A percentile compares a stretch with the other conserved stretches of the same genome.
These are phyloP conservation scores for Euphorbia tirucalli DNA, from an alignment of 345 rosid species.

Conservation along the genomic window DNA sequence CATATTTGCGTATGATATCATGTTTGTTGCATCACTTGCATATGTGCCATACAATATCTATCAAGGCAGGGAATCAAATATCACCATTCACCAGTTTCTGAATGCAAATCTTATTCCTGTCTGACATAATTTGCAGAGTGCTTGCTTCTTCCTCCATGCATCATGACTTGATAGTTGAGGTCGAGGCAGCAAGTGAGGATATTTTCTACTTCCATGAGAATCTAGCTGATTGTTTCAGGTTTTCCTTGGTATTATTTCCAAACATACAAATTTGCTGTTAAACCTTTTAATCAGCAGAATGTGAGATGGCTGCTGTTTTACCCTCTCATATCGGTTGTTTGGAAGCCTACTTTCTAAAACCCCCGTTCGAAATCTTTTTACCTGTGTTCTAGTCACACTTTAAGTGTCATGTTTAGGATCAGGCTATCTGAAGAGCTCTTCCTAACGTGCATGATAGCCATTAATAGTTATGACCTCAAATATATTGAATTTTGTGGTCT, in stretches of 20 bases:
- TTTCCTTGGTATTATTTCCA: conserved; percentile 36
- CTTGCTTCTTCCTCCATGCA: conserved; percentile 49
- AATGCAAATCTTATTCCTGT: conserved; percentile 35
- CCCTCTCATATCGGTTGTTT: background rate
- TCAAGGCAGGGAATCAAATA: conserved; percentile 21
- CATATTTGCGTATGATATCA: background rate
- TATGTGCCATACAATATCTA: background rate
- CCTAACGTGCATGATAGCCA: background rate
- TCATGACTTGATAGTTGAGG: conserved; percentile 51
- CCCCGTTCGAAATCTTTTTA: too few species aligned
- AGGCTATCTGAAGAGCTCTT: background rate
- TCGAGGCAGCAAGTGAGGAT: conserved; percentile 42
- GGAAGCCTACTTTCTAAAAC: background rate
- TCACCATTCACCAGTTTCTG: conserved; percentile 21
- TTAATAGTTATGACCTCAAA: conserved; percentile 9
- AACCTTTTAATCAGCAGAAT: conserved; percentile 8
- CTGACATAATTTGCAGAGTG: conserved; percentile 49
- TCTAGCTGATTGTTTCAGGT: conserved; percentile 55
- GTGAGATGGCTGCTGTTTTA: conserved; percentile 4
- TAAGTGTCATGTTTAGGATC: background rate
- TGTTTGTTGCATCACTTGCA: conserved; percentile 5
- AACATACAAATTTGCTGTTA: background rate
- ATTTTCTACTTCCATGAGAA: conserved; percentile 48
- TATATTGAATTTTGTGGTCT: conserved; percentile 9
- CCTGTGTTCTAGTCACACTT: too few species aligned